A percentile compares a stretch with the other conserved stretches of the same genome.
Evolutionary conservation across 371 early-diverging fungal species (phyloP).

Genomic region (Saksenaea oblongispora): DNA sequence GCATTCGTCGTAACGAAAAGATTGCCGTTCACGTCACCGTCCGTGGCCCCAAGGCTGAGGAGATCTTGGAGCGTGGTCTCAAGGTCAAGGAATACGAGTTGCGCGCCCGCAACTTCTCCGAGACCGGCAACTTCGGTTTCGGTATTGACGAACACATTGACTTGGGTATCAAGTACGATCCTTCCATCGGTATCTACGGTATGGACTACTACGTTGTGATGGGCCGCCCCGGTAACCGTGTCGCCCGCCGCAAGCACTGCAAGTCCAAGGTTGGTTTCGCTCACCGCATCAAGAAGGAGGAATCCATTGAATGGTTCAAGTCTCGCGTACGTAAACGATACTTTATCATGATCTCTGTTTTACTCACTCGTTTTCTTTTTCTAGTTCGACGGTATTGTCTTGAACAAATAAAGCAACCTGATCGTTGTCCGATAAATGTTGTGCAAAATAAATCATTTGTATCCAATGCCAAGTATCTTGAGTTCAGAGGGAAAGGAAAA

Average conservation of each 20-base stretch:
- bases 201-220: conserved; percentile 98
- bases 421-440: not conserved
- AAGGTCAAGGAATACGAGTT: conserved; percentile 99
- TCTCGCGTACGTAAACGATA: conserved; percentile 47
- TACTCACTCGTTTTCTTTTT: conserved; percentile 7
- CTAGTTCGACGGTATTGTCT: conserved; percentile 82
- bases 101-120: conserved; percentile 90
- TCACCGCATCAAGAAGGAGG: conserved; percentile 92
- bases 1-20: conserved; percentile 99
- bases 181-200: conserved; percentile 96
- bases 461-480: not conserved
- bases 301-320: conserved; percentile 85
- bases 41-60: conserved; percentile 78
- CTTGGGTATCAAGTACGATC: conserved; percentile 99
- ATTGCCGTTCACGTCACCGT: conserved; percentile 98
- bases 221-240: conserved; percentile 96
- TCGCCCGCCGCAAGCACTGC: conserved; percentile 93
- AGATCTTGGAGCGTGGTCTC: conserved; percentile 97
- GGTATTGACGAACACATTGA: conserved; percentile 99
- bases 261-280: conserved; percentile 84
- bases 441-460: conserved; percentile 1
- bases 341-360: not conserved
- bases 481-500: not conserved
- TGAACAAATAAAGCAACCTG: conserved; percentile 66
- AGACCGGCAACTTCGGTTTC: conserved; percentile 99